A percentile compares a stretch with the other conserved stretches of the same genome.
These are phyloP conservation scores for Solanum sejunctum DNA, from an alignment of 257 asterid species.

Conservation along the genomic window DNA sequence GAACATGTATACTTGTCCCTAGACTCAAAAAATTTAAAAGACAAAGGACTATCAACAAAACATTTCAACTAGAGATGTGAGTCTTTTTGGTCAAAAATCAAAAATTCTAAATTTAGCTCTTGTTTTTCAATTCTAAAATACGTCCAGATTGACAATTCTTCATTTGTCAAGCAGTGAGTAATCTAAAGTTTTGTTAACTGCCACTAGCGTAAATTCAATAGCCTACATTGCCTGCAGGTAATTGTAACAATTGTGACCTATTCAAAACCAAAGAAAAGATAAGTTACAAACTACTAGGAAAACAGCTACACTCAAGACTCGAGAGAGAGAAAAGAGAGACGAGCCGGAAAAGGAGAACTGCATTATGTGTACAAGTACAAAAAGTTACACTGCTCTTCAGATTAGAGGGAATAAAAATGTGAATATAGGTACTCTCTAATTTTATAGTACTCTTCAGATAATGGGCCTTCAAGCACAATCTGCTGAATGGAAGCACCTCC, in stretches of 20 bases:
- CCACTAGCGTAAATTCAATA: neutral
- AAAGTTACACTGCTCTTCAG: no score
- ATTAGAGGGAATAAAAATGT: conserved; percentile 73
- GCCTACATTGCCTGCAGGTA: neutral
- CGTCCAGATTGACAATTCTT: neutral
- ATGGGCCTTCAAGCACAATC: conserved; percentile 89
- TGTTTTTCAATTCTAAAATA: neutral
- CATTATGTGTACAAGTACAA: neutral
- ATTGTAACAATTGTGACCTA: neutral
- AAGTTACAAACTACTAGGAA: neutral
- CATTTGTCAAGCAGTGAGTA: neutral
- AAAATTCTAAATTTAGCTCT: neutral
- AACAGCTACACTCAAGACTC: neutral
- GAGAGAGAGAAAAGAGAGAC: neutral
- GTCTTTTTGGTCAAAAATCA: neutral
- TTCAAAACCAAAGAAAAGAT: neutral
- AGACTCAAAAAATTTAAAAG: neutral
- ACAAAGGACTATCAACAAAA: neutral
- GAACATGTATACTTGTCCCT: neutral
- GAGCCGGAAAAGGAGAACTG: neutral
- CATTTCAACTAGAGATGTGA: neutral
- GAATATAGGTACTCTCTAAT: conserved; percentile 73
- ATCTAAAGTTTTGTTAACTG: neutral
- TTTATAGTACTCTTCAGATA: conserved; percentile 81
- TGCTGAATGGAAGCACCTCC: conserved; percentile 73